phyloP scores from a whole-genome alignment of 768 basidiomycete genomes.

The Mycena galericulata region DNA sequence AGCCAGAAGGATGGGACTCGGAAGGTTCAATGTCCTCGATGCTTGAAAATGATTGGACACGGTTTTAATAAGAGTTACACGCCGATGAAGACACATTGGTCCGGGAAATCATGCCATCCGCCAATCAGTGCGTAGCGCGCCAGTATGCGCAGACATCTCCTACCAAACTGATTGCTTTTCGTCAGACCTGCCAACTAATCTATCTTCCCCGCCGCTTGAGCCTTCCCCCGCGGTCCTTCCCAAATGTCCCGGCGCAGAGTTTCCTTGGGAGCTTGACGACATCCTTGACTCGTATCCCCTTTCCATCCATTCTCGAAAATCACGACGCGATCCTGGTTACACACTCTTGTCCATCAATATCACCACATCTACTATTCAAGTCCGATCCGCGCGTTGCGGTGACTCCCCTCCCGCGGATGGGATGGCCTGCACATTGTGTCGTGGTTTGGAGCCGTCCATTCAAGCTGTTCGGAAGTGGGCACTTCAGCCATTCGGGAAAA shows the following conservation, averaged over 20 bases:
- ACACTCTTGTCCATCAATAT: conserved; percentile 26
- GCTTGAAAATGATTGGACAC: neutral
- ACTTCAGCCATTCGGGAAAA: conserved; percentile 30
- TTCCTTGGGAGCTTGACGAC: conserved; percentile 28
- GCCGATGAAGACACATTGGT: neutral
- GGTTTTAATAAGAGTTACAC: neutral
- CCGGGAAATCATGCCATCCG: neutral
- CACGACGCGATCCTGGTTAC: conserved; percentile 22
- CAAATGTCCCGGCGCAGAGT: conserved; percentile 13
- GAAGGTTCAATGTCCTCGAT: neutral
- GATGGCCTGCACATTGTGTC: neutral
- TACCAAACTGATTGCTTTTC: neutral
- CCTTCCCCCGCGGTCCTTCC: neutral
- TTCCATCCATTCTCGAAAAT: conserved; percentile 23
- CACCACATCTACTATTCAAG: conserved; percentile 38
- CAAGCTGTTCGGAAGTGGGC: conserved; percentile 18
- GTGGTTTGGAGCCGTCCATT: neutral
- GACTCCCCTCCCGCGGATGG: neutral
- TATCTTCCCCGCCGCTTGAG: neutral
- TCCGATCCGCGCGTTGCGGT: conserved; percentile 17
- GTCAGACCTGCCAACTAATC: too few relatives aligned
- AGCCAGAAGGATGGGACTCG: neutral
- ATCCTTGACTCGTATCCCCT: conserved; percentile 33
- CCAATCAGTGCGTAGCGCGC: neutral
- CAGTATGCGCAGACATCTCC: neutral